Percentiles rank a stretch among this genome's conserved stretches.
These are phyloP conservation scores for Ophiostoma sp. DNA, from an alignment of 2,329 filamentous ascomycete species.

Conservation along the genomic window DNA sequence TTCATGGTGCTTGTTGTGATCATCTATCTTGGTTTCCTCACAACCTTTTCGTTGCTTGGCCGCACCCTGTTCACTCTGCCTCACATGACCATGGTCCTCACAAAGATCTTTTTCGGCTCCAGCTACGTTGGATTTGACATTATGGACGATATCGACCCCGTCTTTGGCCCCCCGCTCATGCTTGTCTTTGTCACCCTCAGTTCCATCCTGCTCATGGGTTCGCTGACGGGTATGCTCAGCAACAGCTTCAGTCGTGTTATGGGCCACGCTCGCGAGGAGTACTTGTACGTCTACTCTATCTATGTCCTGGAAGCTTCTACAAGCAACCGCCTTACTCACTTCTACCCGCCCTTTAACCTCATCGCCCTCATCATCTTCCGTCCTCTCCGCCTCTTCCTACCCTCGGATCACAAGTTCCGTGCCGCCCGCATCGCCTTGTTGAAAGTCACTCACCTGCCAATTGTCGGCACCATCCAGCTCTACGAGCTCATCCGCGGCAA, in stretches of 20 bases:
- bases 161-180: conserved; percentile 61
- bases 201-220: conserved; percentile 76
- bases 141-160: conserved; percentile 59
- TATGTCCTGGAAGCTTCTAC: conserved; percentile 68
- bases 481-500: conserved; percentile 59
- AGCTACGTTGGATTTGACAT: conserved; percentile 73
- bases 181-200: conserved; percentile 75
- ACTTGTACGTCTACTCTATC: conserved; percentile 72
- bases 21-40: conserved; percentile 83
- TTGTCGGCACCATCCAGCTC: conserved; percentile 67
- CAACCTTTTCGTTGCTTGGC: conserved; percentile 79
- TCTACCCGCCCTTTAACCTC: conserved; percentile 72
- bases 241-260: conserved; percentile 71
- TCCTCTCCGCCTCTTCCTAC: conserved; percentile 68
- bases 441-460: conserved; percentile 64
- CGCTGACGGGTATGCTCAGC: conserved; percentile 73
- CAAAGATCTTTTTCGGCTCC: conserved; percentile 79
- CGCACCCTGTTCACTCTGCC: conserved; percentile 64
- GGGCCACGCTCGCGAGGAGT: conserved; percentile 68
- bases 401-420: conserved; percentile 64
- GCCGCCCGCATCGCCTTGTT: conserved; percentile 61
- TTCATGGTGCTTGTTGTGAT: conserved; percentile 76
- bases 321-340: conserved; percentile 67
- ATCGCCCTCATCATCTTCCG: conserved; percentile 70
- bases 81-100: conserved; percentile 73